A percentile compares a stretch with the other conserved stretches of the same genome.
Conservation (phyloP, 345 rosid species). For the Kernera saxatilis region DNA sequence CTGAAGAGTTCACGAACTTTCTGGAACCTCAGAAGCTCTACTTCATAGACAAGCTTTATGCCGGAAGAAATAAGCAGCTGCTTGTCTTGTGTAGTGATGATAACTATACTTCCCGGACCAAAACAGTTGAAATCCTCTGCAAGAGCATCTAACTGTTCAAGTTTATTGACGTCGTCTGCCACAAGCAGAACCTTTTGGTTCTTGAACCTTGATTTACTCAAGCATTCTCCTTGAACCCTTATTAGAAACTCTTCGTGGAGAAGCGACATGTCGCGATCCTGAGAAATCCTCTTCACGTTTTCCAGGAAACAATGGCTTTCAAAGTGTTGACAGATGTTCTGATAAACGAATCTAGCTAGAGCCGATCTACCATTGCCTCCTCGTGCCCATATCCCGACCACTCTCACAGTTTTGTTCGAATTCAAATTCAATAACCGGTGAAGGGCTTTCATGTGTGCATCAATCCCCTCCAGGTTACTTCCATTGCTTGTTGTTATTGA, state of each 20-base stretch:
- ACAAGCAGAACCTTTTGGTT: conserved; percentile 25
- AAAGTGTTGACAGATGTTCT: neutral
- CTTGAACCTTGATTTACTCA: neutral
- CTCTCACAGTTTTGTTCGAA: neutral
- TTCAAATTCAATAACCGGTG: neutral
- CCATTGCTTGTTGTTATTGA: neutral
- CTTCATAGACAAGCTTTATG: conserved; percentile 13
- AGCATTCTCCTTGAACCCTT: neutral
- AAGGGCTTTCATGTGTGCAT: conserved; percentile 4
- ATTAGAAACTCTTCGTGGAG: neutral
- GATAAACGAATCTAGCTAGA: conserved; percentile 6
- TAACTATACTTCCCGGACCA: conserved; percentile 25
- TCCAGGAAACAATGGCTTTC: conserved; percentile 14
- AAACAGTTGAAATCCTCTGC: conserved; percentile 17
- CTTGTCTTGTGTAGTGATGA: conserved; percentile 25
- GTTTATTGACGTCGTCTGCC: neutral
- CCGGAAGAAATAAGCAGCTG: neutral
- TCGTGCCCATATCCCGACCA: conserved; percentile 22
- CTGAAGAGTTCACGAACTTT: conserved; percentile 14
- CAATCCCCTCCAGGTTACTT: conserved; percentile 22
- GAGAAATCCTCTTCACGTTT: conserved; percentile 1
- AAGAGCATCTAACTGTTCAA: conserved; percentile 19
- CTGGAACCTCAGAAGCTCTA: neutral
- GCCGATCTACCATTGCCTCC: conserved; percentile 21
- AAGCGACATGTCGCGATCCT: neutral